Conservation (phyloP, 306 rosid genomes). For the Herpetospermum pedunculosum region DNA sequence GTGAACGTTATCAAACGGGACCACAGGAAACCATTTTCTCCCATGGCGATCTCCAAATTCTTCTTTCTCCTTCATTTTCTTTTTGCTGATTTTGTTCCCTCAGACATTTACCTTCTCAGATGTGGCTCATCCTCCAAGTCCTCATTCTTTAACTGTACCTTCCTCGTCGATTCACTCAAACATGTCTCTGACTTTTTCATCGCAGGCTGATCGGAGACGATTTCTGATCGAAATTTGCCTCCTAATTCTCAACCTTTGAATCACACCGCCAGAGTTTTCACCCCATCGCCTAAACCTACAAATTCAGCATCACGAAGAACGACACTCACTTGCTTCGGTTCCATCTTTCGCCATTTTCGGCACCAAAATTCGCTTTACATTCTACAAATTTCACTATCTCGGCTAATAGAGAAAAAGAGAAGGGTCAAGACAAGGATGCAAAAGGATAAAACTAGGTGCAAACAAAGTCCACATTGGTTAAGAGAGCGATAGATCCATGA, state of each 20-base stretch:
- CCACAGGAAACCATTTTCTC: no score
- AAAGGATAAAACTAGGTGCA: no score
- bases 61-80: conserved; percentile 16
- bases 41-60: no score
- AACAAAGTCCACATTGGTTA: no score
- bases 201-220: conserved; percentile 25
- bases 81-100: conserved; percentile 44
- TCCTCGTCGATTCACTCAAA: conserved; percentile 31
- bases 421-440: no score
- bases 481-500: no score
- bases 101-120: conserved; percentile 57
- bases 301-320: conserved; percentile 40
- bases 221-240: conserved; percentile 40
- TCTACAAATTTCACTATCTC: conserved; percentile 46
- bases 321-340: conserved; percentile 78
- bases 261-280: conserved; percentile 70
- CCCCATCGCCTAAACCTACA: conserved; percentile 31
- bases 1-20: no score
- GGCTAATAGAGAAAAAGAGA: conserved; percentile 37
- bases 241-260: conserved; percentile 28
- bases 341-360: conserved; percentile 60
- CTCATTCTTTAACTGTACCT: conserved; percentile 38
- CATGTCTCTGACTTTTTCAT: conserved; percentile 35
- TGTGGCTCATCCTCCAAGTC: conserved; percentile 59
- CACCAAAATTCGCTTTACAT: conserved; percentile 30